These are phyloP conservation scores for Aspergillus affinis DNA, from an alignment of 495 filamentous ascomycete genomes.

Conservation along the genomic window DNA sequence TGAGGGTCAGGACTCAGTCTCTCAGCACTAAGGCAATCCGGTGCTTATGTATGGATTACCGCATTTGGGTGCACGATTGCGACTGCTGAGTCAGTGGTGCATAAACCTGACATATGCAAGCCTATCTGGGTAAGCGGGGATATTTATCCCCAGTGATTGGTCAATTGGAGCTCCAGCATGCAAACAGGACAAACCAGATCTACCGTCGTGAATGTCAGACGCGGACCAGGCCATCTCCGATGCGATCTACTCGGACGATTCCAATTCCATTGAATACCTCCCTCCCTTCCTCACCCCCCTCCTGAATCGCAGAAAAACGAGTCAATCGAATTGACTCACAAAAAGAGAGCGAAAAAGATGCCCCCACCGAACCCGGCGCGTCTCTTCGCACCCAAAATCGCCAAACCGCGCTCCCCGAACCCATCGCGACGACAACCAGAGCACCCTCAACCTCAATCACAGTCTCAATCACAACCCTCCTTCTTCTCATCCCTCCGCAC, in stretches of 20 bases:
- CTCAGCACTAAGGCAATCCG: too few species aligned
- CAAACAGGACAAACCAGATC: not conserved
- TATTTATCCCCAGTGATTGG: not conserved
- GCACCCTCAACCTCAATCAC: not conserved
- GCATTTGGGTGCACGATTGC: not conserved
- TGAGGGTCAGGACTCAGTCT: too few species aligned
- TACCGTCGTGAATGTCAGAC: too few species aligned
- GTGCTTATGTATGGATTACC: not conserved
- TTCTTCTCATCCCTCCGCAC: conserved; percentile 33
- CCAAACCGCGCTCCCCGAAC: not conserved
- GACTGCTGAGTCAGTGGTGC: not conserved
- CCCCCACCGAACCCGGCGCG: not conserved
- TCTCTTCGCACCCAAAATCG: not conserved
- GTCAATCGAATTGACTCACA: too few species aligned
- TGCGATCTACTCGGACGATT: too few species aligned
- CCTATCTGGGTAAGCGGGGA: not conserved
- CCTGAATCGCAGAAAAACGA: too few species aligned
- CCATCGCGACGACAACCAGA: too few species aligned
- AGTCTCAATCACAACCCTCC: conserved; percentile 7
- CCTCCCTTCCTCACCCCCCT: too few species aligned
- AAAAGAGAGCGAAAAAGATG: not conserved
- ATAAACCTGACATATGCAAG: not conserved
- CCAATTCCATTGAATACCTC: too few species aligned
- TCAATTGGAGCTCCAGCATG: not conserved
- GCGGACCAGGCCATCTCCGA: too few species aligned